Evolutionary conservation across 768 basidiomycete species (phyloP), one percentile per base, ranked within the genome.

Genomic region (Suillus sp.): DNA sequence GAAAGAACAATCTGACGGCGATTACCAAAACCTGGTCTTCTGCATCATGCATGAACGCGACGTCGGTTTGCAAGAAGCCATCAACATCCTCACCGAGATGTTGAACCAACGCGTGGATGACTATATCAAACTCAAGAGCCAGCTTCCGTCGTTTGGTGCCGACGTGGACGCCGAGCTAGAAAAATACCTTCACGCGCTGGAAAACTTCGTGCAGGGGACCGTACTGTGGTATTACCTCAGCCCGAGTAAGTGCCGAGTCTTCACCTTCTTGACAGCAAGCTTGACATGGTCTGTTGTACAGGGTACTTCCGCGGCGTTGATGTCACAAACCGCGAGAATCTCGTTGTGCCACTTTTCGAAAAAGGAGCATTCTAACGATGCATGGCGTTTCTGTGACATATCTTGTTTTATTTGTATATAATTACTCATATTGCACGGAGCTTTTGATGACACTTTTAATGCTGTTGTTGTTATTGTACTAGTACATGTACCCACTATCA

Each of bases 221-320:
- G 76, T 79, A 18, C 42, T 78, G 60, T 78, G 77, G 77, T 78
- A 78, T 64, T 79, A 78, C 50, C 70, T 78, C 18, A 78, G 77
- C 63, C 78, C 78, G 35, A 74, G 77, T 78, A 65, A 68, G 78
- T 27, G 8, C 34, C 61, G 38, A 37, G 16, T 2, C 14, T 25
- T 60, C 45, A 25, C 38, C 11, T 38, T 61, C 56, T 57, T 64
- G 57, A 66, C 56, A 43, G 8, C 11, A 30, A 22, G n/a, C 35
- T 37, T 72, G 48, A 75, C 55, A 10, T 3, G 34, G 34, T 25
- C n/a, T n/a, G n/a, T 22, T 45, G 22, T 34, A 56, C 20, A 74
- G 74, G 74, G 35, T 75, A 75, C 63, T 75, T 75, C 69, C 74
- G 74, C 42, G 73, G 74, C 38, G 61, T 75, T 13, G 74, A 75